phyloP scores from a whole-genome alignment of 306 rosid species.

The Hippophae tibetana region DNA sequence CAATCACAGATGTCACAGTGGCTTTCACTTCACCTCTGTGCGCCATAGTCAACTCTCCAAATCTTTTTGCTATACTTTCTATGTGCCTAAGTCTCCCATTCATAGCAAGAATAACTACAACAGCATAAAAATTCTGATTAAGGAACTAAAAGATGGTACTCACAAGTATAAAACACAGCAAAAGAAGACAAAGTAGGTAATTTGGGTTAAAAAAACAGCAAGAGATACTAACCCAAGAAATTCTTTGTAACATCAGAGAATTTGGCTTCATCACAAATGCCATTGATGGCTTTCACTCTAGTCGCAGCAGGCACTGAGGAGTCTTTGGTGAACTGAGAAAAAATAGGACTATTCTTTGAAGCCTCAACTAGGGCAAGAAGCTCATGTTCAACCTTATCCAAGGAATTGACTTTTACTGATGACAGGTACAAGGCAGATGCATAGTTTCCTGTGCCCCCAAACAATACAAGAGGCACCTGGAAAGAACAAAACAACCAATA shows the following conservation, averaged over 20 bases:
- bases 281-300: slow-evolving; percentile 50
- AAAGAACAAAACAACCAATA: slow-evolving; percentile 9
- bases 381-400: slow-evolving; percentile 81
- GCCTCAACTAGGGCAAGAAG: slow-evolving; percentile 48
- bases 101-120: slow-evolving; percentile 55
- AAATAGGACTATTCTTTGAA: slow-evolving; percentile 40
- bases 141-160: background rate
- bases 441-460: slow-evolving; percentile 90
- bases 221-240: slow-evolving; percentile 46
- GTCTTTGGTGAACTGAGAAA: slow-evolving; percentile 60
- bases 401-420: slow-evolving; percentile 50
- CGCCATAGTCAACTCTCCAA: slow-evolving; percentile 74
- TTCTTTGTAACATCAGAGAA: slow-evolving; percentile 60
- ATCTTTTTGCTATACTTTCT: slow-evolving; percentile 62
- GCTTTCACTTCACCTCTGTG: slow-evolving; percentile 86
- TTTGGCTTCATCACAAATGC: slow-evolving; percentile 50
- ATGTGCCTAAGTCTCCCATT: slow-evolving; percentile 72
- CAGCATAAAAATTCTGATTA: background rate
- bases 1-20: slow-evolving; percentile 69
- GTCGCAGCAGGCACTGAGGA: slow-evolving; percentile 41
- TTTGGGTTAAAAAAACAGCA: background rate
- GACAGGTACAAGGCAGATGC: slow-evolving; percentile 83
- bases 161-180: background rate
- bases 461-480: slow-evolving; percentile 79
- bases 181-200: background rate